Base-by-base conservation (phyloP, 495 filamentous ascomycete species). In the Cenococcum geophilum region DNA sequence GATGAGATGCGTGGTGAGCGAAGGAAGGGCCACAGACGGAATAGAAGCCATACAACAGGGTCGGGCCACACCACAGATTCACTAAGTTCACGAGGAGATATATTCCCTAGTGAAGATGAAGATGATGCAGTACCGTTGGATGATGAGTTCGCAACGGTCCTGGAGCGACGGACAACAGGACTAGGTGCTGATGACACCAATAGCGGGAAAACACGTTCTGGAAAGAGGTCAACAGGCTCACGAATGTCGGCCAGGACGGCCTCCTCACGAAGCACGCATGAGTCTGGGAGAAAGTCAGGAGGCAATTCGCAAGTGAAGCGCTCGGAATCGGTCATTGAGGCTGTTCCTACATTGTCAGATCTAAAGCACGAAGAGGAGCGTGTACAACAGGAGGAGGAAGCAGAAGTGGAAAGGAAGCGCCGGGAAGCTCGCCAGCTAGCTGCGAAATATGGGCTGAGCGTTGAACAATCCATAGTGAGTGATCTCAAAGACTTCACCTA, bases 61-160 rank as follows among this genome's bases (percentile, higher is more conserved):
- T 95, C 89, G 8, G 86, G 86, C 4, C 85, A 86, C 34, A 96
- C 91, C 0, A 83, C 81, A n/a, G 93, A 91, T 62, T 96, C 91
- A 3, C 82, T 91, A 47, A 87, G 93, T 68, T 96, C 92, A n/a
- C 80, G 95, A 54, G 91, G 91, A 0, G 93, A 99, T 73, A 76
- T 99, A 21, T 92, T 96, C 64, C 91, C 89, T 1, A 97, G 92
- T 66, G 92, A 96, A 62, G 87, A 85, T 53, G 93, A 97, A 48
- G 87, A 83, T 50, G 89, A 98, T 78, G 93, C 93, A 0, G 83
- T 97, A 23, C 91, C 93, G 0, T 76, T 98, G 55, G 89, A 91
- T 66, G 93, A 97, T 73, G 93, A 97, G 68, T 96, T 97, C 66
- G 84, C 89, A 0, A 83, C 96, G 74, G 81, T 83, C 0, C 74